Evolutionary conservation across 148 eudicot species (phyloP).

Genomic region (Euryodendron excelsum): DNA sequence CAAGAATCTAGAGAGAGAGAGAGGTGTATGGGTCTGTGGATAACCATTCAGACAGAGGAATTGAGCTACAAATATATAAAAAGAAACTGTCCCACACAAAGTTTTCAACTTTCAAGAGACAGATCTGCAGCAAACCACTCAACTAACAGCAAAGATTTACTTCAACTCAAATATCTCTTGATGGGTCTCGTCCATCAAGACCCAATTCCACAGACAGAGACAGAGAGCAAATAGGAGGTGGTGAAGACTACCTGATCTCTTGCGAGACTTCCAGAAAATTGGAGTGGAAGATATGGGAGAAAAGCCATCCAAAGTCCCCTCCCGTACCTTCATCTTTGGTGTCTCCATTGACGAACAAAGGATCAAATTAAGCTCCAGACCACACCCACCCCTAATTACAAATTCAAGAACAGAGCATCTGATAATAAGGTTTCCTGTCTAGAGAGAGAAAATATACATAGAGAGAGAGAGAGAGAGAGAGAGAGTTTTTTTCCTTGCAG

Average conservation of each 20-base stretch:
- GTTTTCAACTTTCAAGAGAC: background rate
- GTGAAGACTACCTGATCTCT: background rate
- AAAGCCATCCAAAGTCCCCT: conserved; percentile 5
- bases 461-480: conserved; percentile 12
- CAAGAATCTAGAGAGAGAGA: background rate
- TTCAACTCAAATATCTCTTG: background rate
- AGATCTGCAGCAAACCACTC: conserved; percentile 1
- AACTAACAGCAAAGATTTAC: background rate
- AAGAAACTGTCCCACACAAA: background rate
- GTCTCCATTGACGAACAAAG: conserved; percentile 7
- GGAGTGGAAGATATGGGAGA: conserved; percentile 21
- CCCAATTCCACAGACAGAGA: background rate
- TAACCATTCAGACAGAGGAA: background rate
- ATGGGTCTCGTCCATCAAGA: background rate
- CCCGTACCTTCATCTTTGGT: background rate
- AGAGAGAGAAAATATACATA: background rate
- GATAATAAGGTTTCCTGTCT: background rate
- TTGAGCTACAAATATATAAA: background rate
- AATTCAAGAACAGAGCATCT: background rate
- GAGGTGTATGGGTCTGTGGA: background rate
- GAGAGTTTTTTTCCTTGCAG: background rate
- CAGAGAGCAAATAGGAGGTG: background rate
- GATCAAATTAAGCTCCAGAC: background rate
- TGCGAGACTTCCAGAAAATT: conserved; percentile 11
- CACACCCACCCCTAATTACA: background rate